Percentiles rank a stretch among this genome's conserved stretches.
Conservation (phyloP, 2,329 filamentous ascomycete genomes). For the Epichloe sylvatica region DNA sequence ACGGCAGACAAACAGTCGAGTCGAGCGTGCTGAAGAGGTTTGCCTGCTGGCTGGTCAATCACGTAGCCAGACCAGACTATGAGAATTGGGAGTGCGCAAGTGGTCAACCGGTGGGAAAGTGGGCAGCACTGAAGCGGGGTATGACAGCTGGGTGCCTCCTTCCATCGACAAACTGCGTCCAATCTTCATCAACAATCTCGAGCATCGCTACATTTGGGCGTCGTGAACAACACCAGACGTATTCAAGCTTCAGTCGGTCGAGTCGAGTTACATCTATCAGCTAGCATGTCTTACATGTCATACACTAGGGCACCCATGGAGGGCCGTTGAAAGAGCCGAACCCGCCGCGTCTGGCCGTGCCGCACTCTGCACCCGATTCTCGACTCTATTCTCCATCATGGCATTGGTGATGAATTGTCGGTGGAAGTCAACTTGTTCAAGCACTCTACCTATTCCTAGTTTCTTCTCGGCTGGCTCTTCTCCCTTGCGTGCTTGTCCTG, state of each 20-base stretch:
- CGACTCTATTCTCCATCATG: no score
- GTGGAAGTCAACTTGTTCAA: no score
- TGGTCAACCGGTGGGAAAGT: neutral
- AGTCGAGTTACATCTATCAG: no score
- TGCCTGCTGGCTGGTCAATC: neutral
- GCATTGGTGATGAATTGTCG: no score
- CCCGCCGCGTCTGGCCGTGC: no score
- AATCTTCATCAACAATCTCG: no score
- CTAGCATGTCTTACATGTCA: neutral
- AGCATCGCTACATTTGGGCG: no score
- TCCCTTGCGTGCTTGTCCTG: neutral
- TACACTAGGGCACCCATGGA: neutral
- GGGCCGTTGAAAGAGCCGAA: no score
- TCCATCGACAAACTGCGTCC: neutral
- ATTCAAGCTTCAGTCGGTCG: no score
- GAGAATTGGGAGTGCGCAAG: neutral
- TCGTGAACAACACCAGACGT: no score
- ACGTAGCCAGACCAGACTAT: neutral
- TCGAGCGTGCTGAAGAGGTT: neutral
- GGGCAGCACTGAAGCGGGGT: neutral
- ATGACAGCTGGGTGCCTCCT: neutral
- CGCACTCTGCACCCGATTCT: no score
- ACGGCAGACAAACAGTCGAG: neutral
- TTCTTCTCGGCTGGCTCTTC: neutral
- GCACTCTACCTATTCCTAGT: neutral